Conservation (phyloP, 805 yeast genomes). For the Kodamaea kakaduensis region DNA sequence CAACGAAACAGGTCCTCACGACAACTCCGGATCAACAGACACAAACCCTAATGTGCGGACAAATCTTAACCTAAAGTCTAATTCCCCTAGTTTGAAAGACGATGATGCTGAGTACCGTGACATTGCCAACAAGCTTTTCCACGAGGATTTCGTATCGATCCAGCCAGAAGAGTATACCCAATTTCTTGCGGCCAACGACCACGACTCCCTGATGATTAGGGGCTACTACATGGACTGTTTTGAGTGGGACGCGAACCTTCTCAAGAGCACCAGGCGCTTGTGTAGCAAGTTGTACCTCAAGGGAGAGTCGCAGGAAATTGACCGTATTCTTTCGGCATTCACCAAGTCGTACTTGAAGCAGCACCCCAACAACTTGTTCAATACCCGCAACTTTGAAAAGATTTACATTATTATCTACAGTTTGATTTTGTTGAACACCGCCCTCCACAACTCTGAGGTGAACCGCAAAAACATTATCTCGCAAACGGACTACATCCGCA, state of each 20-base stretch:
- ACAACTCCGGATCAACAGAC: too few species aligned
- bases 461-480: constrained; percentile 36
- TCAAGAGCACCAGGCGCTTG: constrained; percentile 53
- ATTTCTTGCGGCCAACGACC: constrained; percentile 35
- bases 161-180: constrained; percentile 44
- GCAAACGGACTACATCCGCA: constrained; percentile 39
- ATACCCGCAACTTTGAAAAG: constrained; percentile 48
- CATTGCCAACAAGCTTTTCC: constrained; percentile 34
- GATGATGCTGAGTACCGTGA: constrained; percentile 22
- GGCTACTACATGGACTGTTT: constrained; percentile 45
- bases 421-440: constrained; percentile 69
- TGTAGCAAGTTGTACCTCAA: constrained; percentile 67
- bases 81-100: too few species aligned
- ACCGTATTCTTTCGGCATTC: constrained; percentile 65
- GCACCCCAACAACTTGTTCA: constrained; percentile 47
- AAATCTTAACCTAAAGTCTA: too few species aligned
- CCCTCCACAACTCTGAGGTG: constrained; percentile 55
- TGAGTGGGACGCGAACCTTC: constrained; percentile 47
- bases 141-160: constrained; percentile 40
- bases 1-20: neutral
- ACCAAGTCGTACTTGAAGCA: constrained; percentile 57
- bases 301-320: constrained; percentile 82
- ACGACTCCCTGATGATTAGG: constrained; percentile 39
- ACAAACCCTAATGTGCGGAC: too few species aligned
- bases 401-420: constrained; percentile 71